phyloP scores from a whole-genome alignment of 2,329 filamentous ascomycete genomes.

The Verticillium isaacii region DNA sequence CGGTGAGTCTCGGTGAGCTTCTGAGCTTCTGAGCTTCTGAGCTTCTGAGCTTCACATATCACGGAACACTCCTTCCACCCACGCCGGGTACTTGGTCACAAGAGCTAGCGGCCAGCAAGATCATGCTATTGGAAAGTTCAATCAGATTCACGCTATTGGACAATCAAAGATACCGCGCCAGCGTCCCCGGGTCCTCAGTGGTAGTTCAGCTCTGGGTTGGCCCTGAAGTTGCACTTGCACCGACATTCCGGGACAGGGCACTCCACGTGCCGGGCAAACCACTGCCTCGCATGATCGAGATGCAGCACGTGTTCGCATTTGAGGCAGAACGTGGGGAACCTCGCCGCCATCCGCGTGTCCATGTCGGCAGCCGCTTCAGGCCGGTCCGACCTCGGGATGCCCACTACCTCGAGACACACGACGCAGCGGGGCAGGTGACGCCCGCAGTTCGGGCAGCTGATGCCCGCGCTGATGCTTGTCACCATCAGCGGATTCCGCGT shows the following conservation, averaged over 20 bases:
- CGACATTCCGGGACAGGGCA: conserved; percentile 66
- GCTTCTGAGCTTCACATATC: too few species aligned
- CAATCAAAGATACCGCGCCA: neutral
- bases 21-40: too few species aligned
- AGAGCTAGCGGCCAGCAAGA: too few species aligned
- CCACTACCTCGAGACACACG: conserved; percentile 63
- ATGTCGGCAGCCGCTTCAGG: conserved; percentile 46
- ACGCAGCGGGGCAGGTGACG: conserved; percentile 63
- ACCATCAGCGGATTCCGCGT: conserved; percentile 52
- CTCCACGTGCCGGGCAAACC: conserved; percentile 61
- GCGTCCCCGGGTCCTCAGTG: conserved; percentile 17
- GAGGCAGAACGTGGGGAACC: conserved; percentile 65
- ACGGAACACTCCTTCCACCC: too few species aligned
- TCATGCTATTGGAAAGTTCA: too few species aligned
- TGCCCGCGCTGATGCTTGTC: conserved; percentile 53
- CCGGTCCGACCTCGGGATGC: conserved; percentile 56
- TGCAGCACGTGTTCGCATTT: conserved; percentile 65
- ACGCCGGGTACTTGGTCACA: too few species aligned
- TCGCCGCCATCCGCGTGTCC: conserved; percentile 42
- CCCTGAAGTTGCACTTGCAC: conserved; percentile 58
- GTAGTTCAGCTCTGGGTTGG: conserved; percentile 56
- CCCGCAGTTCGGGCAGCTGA: conserved; percentile 63
- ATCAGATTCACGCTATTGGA: too few species aligned
- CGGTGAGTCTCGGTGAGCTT: neutral
- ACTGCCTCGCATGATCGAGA: conserved; percentile 61